Evolutionary conservation across 345 rosid genomes (phyloP).

Genomic region (Gossypioides kirkii): DNA sequence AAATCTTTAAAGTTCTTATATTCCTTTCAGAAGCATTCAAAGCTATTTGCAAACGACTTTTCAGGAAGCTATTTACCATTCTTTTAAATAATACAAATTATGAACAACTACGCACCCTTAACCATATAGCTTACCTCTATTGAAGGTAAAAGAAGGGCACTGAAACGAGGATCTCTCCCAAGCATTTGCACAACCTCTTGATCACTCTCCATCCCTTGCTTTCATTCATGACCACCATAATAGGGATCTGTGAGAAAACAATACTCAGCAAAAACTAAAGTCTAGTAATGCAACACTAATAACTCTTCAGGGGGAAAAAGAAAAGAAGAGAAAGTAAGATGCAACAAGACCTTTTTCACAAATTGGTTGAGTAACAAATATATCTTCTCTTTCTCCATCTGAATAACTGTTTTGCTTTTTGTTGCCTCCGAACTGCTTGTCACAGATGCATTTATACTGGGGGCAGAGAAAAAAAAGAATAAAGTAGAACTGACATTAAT

Average conservation of each 20-base stretch:
- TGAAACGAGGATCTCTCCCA: slow-evolving; percentile 89
- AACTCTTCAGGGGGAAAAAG: neutral
- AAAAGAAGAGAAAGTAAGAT: slow-evolving; percentile 7
- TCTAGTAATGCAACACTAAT: neutral
- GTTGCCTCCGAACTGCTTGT: slow-evolving; percentile 82
- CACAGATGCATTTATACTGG: slow-evolving; percentile 87
- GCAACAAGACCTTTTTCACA: slow-evolving; percentile 43
- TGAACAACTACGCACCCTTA: neutral
- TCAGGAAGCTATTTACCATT: neutral
- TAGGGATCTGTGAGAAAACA: slow-evolving; percentile 52
- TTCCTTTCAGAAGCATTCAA: neutral
- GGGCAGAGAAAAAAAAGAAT: slow-evolving; percentile 14
- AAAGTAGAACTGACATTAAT: neutral
- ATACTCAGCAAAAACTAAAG: neutral
- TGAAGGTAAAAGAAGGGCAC: slow-evolving; percentile 72
- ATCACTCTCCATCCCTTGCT: slow-evolving; percentile 96
- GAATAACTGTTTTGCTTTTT: slow-evolving; percentile 85
- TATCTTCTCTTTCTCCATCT: slow-evolving; percentile 84
- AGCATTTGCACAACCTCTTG: slow-evolving; percentile 95
- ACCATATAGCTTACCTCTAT: slow-evolving; percentile 55
- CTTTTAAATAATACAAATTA: neutral
- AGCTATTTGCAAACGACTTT: neutral
- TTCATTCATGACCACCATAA: slow-evolving; percentile 82
- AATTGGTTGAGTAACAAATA: slow-evolving; percentile 79
- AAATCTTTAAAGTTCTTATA: neutral